phyloP scores from a whole-genome alignment of 1,139 yeast species.

The Yamadazyma buinensis region DNA sequence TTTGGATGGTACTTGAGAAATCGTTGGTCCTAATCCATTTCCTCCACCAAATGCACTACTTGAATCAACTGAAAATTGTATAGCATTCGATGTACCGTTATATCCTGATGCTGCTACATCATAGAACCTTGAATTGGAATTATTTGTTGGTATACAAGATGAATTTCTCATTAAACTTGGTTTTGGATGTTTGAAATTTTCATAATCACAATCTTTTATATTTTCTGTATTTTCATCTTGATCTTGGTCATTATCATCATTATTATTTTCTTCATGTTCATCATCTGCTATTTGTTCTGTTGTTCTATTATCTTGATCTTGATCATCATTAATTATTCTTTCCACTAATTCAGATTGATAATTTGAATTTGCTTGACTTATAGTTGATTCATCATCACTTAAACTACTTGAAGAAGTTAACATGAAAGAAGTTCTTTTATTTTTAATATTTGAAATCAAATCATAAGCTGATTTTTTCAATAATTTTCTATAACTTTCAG shows the following conservation, averaged over 20 bases:
- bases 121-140: slow-evolving; percentile 40
- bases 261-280: neutral
- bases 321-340: neutral
- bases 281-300: neutral
- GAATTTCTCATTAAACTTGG: slow-evolving; percentile 26
- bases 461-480: slow-evolving; percentile 34
- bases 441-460: slow-evolving; percentile 25
- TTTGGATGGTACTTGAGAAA: slow-evolving; percentile 65
- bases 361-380: slow-evolving; percentile 12
- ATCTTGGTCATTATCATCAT: neutral
- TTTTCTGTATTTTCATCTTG: slow-evolving; percentile 11
- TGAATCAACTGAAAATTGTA: slow-evolving; percentile 43
- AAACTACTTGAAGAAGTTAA: slow-evolving; percentile 7
- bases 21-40: slow-evolving; percentile 68
- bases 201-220: slow-evolving; percentile 10
- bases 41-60: slow-evolving; percentile 32
- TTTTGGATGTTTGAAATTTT: slow-evolving; percentile 22
- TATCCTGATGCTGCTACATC: slow-evolving; percentile 84
- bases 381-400: slow-evolving; percentile 15
- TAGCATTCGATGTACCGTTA: slow-evolving; percentile 54
- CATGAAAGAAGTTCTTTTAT: slow-evolving; percentile 16
- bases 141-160: slow-evolving; percentile 27
- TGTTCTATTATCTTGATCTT: slow-evolving; percentile 1
- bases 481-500: slow-evolving; percentile 36
- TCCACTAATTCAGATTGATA: slow-evolving; percentile 2